Evolutionary conservation across 208 protist genomes (phyloP), one percentile per base, ranked within the genome.

Genomic region (Phytomonas francai): DNA sequence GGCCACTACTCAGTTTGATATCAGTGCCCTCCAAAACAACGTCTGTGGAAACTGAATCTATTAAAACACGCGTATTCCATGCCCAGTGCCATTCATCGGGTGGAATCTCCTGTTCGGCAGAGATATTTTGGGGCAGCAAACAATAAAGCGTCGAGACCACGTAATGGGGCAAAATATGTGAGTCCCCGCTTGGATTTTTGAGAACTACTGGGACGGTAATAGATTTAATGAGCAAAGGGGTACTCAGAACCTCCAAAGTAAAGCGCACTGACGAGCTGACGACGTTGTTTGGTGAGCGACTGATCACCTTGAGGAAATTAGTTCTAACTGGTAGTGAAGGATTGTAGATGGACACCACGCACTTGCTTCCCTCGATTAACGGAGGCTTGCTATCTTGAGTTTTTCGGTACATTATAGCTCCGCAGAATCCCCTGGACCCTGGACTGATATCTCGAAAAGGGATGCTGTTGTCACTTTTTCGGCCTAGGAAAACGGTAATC

Each of bases 351-450:
- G 59, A 12, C 22, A n/a, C 7, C 30, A n/a, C 5, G 59, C 30
- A 39, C 59, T 42, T 63, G 45, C 63, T 66, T 22, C 74, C 69
- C 64, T 92, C 84, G 42, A 95, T 82, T 2, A 83, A 72, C 0
- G 77, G 76, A 51, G 84, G 76, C 8, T 75, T 76, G 32, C 76
- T 83, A 45, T 79, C 86, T 62, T 84, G 86, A 58, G 69, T 85
- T 64, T 88, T 77, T 66, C 80, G 81, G 79, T 97, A 97, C 70
- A 88, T 75, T n/a, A 97, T 79, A 7, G 84, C 85, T 7, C 91
- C 91, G 63, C 84, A 91, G 77, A 97, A 97, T 22, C 91, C 91
- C 9, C 85, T 75, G 31, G 87, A 69, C 3, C 72, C 80, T 62
- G 71, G 70, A 65, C 74, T 83, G 45, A 89, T 77, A 60, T 92